A percentile compares a stretch with the other conserved stretches of the same genome.
phyloP scores from a whole-genome alignment of 192 early-diverging fungal species.

The Rhizophagus prolifer region DNA sequence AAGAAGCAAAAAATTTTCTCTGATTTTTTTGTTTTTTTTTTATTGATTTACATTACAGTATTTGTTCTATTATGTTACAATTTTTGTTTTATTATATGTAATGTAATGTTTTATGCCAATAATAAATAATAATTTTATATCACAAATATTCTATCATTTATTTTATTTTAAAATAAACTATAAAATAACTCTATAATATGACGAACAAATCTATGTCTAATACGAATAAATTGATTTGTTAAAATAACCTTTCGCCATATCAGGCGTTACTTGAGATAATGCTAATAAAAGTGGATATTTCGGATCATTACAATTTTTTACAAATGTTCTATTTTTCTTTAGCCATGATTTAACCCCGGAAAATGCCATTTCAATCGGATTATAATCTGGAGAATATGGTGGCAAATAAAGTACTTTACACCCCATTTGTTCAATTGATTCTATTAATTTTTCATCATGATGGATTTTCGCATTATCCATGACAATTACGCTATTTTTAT shows the following conservation, averaged over 20 bases:
- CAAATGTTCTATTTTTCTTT: neutral
- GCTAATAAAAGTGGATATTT: neutral
- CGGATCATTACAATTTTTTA: neutral
- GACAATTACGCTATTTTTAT: neutral
- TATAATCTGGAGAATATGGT: neutral
- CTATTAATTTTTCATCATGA: neutral
- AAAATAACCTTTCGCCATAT: neutral
- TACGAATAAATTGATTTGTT: neutral
- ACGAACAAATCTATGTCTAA: no score
- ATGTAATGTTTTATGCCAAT: no score
- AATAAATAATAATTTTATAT: no score
- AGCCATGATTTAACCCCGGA: neutral
- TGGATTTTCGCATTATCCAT: conserved; percentile 1
- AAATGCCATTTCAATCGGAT: conserved; percentile 3
- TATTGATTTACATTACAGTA: no score
- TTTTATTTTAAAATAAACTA: no score
- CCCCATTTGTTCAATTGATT: neutral
- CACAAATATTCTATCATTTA: no score
- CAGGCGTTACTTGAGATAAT: neutral
- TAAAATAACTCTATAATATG: no score
- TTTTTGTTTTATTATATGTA: no score
- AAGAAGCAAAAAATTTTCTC: no score
- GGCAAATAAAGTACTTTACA: neutral
- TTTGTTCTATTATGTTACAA: no score
- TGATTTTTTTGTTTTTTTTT: no score